Evolutionary conservation across 2,329 filamentous ascomycete genomes (phyloP).

Genomic region (Atkinsonella texensis): DNA sequence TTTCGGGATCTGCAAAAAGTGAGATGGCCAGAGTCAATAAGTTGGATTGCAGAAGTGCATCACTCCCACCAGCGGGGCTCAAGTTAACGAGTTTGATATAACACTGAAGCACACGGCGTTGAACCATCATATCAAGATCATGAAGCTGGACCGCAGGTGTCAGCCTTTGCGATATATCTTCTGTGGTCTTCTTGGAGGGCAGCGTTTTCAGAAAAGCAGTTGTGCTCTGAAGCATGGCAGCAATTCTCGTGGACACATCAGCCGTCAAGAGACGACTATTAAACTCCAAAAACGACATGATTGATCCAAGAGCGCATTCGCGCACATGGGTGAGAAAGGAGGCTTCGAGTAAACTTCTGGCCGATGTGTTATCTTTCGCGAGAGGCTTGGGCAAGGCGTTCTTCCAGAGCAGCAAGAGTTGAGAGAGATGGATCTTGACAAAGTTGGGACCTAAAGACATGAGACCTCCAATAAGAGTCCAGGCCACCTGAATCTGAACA

Average conservation of each 20-base stretch:
- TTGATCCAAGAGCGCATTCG: constrained; percentile 85
- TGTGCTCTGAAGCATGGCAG: constrained; percentile 90
- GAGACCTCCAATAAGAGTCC: constrained; percentile 90
- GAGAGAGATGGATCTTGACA: constrained; percentile 94
- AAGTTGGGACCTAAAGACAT: constrained; percentile 97
- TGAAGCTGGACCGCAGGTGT: constrained; percentile 78
- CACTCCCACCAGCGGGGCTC: constrained; percentile 72
- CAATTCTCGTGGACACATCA: constrained; percentile 86
- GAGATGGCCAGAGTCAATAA: constrained; percentile 80
- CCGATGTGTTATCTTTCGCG: constrained; percentile 79
- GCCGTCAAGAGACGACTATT: constrained; percentile 85
- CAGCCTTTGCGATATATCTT: constrained; percentile 75
- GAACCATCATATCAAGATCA: constrained; percentile 87
- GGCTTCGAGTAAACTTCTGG: constrained; percentile 74
- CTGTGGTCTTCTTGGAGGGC: constrained; percentile 70
- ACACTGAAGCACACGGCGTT: constrained; percentile 84
- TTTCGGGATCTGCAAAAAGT: constrained; percentile 85
- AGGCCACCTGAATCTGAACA: constrained; percentile 94
- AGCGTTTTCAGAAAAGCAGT: constrained; percentile 78
- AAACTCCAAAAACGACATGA: constrained; percentile 85
- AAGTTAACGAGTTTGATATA: constrained; percentile 85
- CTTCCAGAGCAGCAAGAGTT: constrained; percentile 89
- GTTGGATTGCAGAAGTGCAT: constrained; percentile 82
- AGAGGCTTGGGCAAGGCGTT: constrained; percentile 91
- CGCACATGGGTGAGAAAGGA: constrained; percentile 90